Evolutionary conservation across 2,329 filamentous ascomycete species (phyloP).

Genomic region (Thermoascus crustaceus): DNA sequence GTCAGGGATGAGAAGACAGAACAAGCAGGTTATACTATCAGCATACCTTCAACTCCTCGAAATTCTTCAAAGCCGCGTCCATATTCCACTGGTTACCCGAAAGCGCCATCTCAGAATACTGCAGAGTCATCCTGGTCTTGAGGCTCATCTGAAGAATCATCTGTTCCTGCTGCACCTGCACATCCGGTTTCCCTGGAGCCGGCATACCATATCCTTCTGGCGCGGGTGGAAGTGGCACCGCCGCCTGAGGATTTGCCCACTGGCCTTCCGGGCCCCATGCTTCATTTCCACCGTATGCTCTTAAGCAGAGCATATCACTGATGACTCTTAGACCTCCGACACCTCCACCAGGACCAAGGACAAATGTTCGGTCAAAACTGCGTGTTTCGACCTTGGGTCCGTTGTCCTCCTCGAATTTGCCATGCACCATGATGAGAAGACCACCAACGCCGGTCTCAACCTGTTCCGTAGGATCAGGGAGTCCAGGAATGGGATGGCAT

Average conservation of each 20-base stretch:
- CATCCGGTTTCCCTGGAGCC: constrained; percentile 36
- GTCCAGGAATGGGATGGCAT: constrained; percentile 63
- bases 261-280: constrained; percentile 42
- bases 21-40: neutral
- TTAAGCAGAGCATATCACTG: constrained; percentile 68
- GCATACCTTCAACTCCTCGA: constrained; percentile 65
- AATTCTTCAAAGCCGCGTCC: constrained; percentile 63
- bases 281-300: constrained; percentile 54
- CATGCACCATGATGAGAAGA: constrained; percentile 69
- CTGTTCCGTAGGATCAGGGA: constrained; percentile 60
- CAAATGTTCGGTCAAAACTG: constrained; percentile 74
- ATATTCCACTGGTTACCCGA: constrained; percentile 73
- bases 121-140: constrained; percentile 69
- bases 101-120: constrained; percentile 75
- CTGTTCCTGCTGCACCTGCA: constrained; percentile 58
- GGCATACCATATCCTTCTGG: constrained; percentile 34
- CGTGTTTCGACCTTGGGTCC: constrained; percentile 54
- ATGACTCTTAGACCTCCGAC: constrained; percentile 63
- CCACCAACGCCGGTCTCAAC: constrained; percentile 63
- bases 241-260: constrained; percentile 26
- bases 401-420: constrained; percentile 70
- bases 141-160: constrained; percentile 63
- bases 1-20: constrained; percentile 14
- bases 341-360: constrained; percentile 65
- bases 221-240: constrained; percentile 25